Base-by-base conservation (phyloP, 257 asterid species). In the Primulina tabacum region DNA sequence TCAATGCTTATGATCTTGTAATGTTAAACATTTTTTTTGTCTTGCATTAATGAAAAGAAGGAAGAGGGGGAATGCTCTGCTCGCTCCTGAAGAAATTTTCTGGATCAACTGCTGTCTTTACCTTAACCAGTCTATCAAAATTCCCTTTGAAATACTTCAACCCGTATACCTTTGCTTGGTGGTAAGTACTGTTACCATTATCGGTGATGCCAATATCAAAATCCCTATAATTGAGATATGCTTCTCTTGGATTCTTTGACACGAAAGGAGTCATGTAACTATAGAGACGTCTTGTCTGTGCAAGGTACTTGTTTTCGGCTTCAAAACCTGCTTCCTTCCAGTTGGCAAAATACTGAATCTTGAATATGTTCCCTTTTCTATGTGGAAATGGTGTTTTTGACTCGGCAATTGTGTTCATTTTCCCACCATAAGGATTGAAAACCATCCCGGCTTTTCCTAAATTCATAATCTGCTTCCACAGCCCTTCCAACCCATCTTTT, bases 361-460 rank as follows among this genome's bases (percentile, higher is more conserved):
- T 84, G 83, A 64, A 79, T 3, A 82, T 67, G 38, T 50, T 73
- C 4, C 83, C 87, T 2, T 60, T 72, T 2, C 85, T 60, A 20
- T 84, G 89, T 1, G 89, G 89, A 34, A 84, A 84, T 28, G 30
- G 30, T 28, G 30, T 28, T 28, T 28, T 28, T 28, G 30, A 28
- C 30, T 2, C 30, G 4, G 30, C 30, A 28, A 28, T 9, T 87
- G 82, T 0, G 80, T 73, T 17, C 83, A 79, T 82, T 30, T 29
- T 24, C 8, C 89, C 89, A 24, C 89, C 89, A 24, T 81, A 84
- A 0, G 86, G 62, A 12, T 79, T 81, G 64, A 79, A 74, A 1
- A 38, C 81, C 59, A 81, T 5, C 6, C 78, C 88, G 0, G 68
- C 65, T 50, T 67, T 76, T 0, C 79, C 75, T 1, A 73, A 18